phyloP scores from a whole-genome alignment of 495 filamentous ascomycete species.

The Aspergillus sparsus region DNA sequence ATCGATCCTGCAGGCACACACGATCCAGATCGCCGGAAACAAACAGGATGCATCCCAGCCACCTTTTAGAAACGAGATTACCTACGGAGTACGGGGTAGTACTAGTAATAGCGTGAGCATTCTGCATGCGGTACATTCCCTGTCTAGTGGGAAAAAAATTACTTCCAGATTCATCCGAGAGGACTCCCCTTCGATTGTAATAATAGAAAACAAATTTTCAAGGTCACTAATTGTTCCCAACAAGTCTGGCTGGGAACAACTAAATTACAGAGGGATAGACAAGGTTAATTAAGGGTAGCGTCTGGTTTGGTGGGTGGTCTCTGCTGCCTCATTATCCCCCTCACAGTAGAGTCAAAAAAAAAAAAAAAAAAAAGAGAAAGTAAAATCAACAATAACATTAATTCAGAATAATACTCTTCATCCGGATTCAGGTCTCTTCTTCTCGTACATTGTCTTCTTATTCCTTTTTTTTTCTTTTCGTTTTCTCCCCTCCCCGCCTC shows the following conservation, averaged over 20 bases:
- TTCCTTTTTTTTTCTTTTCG: neutral
- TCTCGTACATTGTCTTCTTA: too few relatives aligned
- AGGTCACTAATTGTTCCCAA: neutral
- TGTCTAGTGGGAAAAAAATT: neutral
- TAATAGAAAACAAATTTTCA: neutral
- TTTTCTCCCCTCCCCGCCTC: neutral
- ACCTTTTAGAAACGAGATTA: neutral
- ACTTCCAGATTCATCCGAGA: slow-evolving; percentile 8
- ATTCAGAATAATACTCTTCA: neutral
- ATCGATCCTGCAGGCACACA: slow-evolving; percentile 3
- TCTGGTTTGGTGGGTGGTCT: neutral
- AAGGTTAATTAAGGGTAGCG: neutral
- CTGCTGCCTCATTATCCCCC: neutral
- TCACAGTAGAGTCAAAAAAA: neutral
- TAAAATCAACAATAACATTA: neutral
- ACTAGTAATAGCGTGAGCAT: slow-evolving; percentile 4
- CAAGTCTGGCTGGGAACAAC: slow-evolving; percentile 1
- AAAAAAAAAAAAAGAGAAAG: neutral
- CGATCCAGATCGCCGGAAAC: slow-evolving; percentile 21
- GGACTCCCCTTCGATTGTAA: neutral
- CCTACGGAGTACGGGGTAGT: neutral
- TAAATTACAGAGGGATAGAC: neutral
- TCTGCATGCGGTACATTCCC: slow-evolving; percentile 5
- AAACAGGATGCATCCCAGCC: slow-evolving; percentile 7
- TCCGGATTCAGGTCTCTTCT: neutral